Percentiles rank a stretch among this genome's conserved stretches.
phyloP scores from a whole-genome alignment of 768 basidiomycete genomes.

The Boletus rubescentipes region DNA sequence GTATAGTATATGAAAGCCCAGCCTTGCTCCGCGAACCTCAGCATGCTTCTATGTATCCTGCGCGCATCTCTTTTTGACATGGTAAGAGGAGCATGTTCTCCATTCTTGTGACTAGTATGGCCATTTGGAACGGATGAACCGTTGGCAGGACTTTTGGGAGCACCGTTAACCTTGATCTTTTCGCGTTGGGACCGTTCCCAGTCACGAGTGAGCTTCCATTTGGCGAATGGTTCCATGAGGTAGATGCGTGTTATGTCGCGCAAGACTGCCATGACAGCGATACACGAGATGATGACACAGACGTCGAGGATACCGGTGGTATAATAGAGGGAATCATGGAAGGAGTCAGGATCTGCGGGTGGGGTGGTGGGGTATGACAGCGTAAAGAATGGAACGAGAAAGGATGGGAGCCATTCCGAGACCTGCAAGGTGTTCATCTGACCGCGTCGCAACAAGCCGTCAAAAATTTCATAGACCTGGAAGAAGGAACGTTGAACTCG shows the following conservation, averaged over 20 bases:
- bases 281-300: constrained; percentile 79
- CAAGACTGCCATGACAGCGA: constrained; percentile 82
- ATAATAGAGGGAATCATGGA: constrained; percentile 69
- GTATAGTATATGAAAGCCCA: constrained; percentile 86
- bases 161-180: constrained; percentile 24
- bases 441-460: constrained; percentile 28
- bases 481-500: constrained; percentile 13
- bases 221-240: constrained; percentile 79
- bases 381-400: constrained; percentile 64
- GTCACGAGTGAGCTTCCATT: constrained; percentile 66
- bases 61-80: constrained; percentile 49
- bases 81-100: constrained; percentile 13
- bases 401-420: constrained; percentile 48
- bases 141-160: constrained; percentile 26
- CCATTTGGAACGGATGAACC: constrained; percentile 30
- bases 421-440: constrained; percentile 39
- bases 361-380: constrained; percentile 66
- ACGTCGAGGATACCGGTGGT: constrained; percentile 70
- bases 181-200: constrained; percentile 32
- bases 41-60: constrained; percentile 65
- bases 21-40: constrained; percentile 94
- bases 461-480: constrained; percentile 36
- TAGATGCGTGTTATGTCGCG: constrained; percentile 75
- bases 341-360: constrained; percentile 66
- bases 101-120: constrained; percentile 27